Conservation (phyloP, 148 eudicot genomes). For the Salicornia ramosissima region DNA sequence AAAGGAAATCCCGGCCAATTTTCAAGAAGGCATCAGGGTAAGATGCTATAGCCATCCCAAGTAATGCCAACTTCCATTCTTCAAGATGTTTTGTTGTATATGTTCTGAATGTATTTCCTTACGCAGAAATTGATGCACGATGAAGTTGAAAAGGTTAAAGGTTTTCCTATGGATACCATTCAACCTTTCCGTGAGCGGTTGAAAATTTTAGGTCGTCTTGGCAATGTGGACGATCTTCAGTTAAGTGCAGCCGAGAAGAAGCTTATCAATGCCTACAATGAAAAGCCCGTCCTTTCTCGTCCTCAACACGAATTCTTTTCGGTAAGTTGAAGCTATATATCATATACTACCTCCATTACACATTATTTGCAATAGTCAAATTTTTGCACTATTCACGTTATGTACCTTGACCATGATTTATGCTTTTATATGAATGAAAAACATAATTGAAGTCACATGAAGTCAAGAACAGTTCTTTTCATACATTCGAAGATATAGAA, state of each 20-base stretch:
- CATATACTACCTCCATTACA: too few relatives aligned
- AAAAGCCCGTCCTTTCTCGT: conserved; percentile 95
- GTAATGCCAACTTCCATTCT: background rate
- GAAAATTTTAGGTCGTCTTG: conserved; percentile 90
- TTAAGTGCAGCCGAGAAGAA: conserved; percentile 77
- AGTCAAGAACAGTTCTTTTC: too few relatives aligned
- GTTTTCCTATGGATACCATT: conserved; percentile 61
- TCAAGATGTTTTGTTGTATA: background rate
- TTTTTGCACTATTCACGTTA: too few relatives aligned
- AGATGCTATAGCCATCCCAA: conserved; percentile 24
- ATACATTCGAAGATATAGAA: too few relatives aligned
- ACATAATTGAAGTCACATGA: background rate
- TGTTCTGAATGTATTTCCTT: conserved; percentile 5
- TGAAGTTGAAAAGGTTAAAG: conserved; percentile 84
- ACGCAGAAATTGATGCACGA: conserved; percentile 66
- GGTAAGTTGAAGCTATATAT: conserved; percentile 34
- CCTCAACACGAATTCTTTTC: conserved; percentile 90
- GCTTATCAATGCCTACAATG: conserved; percentile 86
- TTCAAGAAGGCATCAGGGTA: conserved; percentile 78
- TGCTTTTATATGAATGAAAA: background rate
- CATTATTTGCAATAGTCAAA: too few relatives aligned
- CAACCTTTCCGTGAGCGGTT: conserved; percentile 85
- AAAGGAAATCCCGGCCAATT: conserved; percentile 65
- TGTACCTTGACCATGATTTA: background rate
- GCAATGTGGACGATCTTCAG: conserved; percentile 77